Percentiles rank a stretch among this genome's conserved stretches.
These are phyloP conservation scores for Irpex lacteus DNA, from an alignment of 1,284 basidiomycete genomes.

Conservation along the genomic window DNA sequence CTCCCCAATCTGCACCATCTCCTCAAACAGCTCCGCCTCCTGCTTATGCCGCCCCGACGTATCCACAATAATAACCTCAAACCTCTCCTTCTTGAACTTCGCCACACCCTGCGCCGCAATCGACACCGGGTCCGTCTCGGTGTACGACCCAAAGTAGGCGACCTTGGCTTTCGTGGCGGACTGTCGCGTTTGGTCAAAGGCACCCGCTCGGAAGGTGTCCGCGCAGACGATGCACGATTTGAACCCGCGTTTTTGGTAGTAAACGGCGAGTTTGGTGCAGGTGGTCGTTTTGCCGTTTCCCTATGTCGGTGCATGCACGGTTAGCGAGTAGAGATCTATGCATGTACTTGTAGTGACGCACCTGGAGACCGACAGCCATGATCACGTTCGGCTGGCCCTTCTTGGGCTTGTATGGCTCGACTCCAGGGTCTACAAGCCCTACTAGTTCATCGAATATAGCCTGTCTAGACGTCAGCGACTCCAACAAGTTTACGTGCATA, in stretches of 20 bases:
- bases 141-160: conserved; percentile 98
- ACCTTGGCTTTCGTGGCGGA: conserved; percentile 98
- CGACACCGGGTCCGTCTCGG: conserved; percentile 95
- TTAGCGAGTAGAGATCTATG: background rate
- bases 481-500: no score
- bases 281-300: conserved; percentile 99
- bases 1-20: conserved; percentile 96
- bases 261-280: conserved; percentile 95
- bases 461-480: conserved; percentile 37
- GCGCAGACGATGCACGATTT: conserved; percentile 99
- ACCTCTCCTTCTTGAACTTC: conserved; percentile 97
- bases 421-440: conserved; percentile 89
- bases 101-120: conserved; percentile 94
- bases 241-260: conserved; percentile 97
- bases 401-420: conserved; percentile 93
- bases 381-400: conserved; percentile 95
- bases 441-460: conserved; percentile 98
- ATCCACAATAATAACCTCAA: conserved; percentile 99
- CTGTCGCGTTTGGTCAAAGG: conserved; percentile 97
- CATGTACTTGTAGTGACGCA: conserved; percentile 29
- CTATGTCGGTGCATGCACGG: conserved; percentile 20
- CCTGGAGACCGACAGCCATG: conserved; percentile 97
- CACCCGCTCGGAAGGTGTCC: conserved; percentile 99
- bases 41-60: conserved; percentile 98
- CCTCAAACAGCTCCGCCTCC: conserved; percentile 94